Evolutionary conservation across 129 eudicot species (phyloP), one percentile per base, ranked within the genome.

Genomic region (Scalesia atractyloides): DNA sequence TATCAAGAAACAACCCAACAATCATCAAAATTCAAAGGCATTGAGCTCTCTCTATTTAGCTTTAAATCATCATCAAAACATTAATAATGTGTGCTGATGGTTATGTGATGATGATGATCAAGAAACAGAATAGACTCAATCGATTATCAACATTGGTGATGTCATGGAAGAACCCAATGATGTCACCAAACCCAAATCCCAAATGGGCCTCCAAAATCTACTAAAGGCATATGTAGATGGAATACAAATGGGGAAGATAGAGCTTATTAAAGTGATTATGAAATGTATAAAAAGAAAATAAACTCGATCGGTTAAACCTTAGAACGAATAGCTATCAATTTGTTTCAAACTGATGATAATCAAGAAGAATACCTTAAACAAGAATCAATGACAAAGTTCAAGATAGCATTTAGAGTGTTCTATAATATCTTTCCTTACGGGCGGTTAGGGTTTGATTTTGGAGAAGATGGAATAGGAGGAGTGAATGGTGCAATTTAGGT

Each of bases 141-240:
- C 49, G 41, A 63, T 7, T 7, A 47, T 63, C 68, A 34, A 47
- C 3, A 4, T 63, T 36, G 68, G 10, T 59, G 65, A 59, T 26
- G 17, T 73, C 49, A 57, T 83, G 53, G 52, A 47, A 36, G 68
- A 79, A 58, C 64, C 70, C 7, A 66, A 51, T 16, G 72, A 70
- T 34, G 76, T 68, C 24, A 77, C 73, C 85, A 84, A 79, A 64
- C 20, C 70, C 11, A 91, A 89, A 75, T 39, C 50, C 12, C 71
- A 80, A 72, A 12, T 64, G 57, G 73, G 78, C 22, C 69, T 82
- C 0, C 43, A 57, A 3, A 88, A 66, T 68, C 86, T 86, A n/a
- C 81, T 89, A 12, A 50, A 16, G 26, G 96, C 90, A 15, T 89
- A 86, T 70, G 88, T 72, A 34, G 96, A 89, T 34, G 86, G 88